These are phyloP conservation scores for Ilyonectria destructans DNA, from an alignment of 2,329 filamentous ascomycete species.

Conservation along the genomic window DNA sequence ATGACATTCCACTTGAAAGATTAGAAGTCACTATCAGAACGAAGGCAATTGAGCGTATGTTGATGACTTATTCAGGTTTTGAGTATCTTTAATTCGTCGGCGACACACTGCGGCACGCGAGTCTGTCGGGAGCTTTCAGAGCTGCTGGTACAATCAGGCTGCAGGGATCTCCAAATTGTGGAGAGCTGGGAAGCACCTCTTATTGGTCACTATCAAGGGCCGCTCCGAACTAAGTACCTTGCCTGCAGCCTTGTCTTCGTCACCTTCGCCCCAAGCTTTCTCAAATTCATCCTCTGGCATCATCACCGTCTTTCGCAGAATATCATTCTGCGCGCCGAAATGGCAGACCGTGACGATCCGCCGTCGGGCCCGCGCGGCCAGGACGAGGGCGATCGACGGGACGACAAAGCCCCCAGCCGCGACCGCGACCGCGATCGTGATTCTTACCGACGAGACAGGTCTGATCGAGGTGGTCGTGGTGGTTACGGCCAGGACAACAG, in stretches of 20 bases:
- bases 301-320: neutral
- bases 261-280: slow-evolving; percentile 10
- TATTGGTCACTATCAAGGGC: slow-evolving; percentile 8
- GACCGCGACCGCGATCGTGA: slow-evolving; percentile 13
- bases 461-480: slow-evolving; percentile 13
- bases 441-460: slow-evolving; percentile 18
- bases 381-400: slow-evolving; percentile 11
- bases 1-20: neutral
- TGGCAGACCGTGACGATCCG: slow-evolving; percentile 30
- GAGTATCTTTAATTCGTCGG: too few species aligned
- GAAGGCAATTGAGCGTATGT: too few species aligned
- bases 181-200: neutral
- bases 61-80: neutral
- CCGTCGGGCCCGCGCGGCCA: slow-evolving; percentile 20
- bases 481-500: slow-evolving; percentile 9
- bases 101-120: too few species aligned
- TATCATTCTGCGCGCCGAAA: neutral
- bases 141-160: neutral
- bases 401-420: slow-evolving; percentile 12
- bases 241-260: slow-evolving; percentile 26
- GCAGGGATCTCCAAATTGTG: slow-evolving; percentile 18
- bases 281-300: slow-evolving; percentile 15
- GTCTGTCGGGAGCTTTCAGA: neutral
- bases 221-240: slow-evolving; percentile 6
- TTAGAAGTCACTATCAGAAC: neutral